Evolutionary conservation across 176 grass and related monocot species (phyloP).

Genomic region (Luzula sylvatica): DNA sequence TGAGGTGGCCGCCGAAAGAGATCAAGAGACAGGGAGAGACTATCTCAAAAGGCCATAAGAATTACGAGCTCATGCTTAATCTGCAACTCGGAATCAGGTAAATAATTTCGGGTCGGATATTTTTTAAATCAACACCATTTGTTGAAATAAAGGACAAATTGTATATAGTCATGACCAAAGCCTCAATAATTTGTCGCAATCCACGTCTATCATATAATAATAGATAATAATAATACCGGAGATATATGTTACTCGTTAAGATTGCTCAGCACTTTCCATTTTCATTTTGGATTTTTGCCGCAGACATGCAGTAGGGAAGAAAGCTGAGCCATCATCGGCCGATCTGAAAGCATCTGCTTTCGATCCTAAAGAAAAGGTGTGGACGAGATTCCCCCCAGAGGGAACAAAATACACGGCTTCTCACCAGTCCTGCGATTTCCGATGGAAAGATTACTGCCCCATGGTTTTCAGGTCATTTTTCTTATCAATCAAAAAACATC

Average conservation of each 20-base stretch:
- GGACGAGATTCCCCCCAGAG: conserved; percentile 79
- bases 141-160: too few relatives aligned
- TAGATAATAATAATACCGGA: too few relatives aligned
- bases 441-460: conserved; percentile 88
- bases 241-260: too few relatives aligned
- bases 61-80: conserved; percentile 94
- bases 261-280: neutral
- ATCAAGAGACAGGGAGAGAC: conserved; percentile 80
- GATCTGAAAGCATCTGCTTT: conserved; percentile 78
- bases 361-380: conserved; percentile 85
- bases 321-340: conserved; percentile 35
- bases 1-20: conserved; percentile 26
- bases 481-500: too few relatives aligned
- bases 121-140: too few relatives aligned
- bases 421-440: conserved; percentile 68
- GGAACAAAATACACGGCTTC: conserved; percentile 74
- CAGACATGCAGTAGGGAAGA: conserved; percentile 74
- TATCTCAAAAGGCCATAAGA: conserved; percentile 81
- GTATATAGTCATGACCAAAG: too few relatives aligned
- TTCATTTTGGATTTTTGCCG: neutral
- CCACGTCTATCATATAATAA: too few relatives aligned
- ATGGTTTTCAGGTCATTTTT: conserved; percentile 58
- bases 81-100: conserved; percentile 84
- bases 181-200: too few relatives aligned
- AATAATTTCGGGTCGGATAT: too few relatives aligned